A percentile compares a stretch with the other conserved stretches of the same genome.
Conservation (phyloP, 176 grass and related monocot species). For the Avena atlantica region DNA sequence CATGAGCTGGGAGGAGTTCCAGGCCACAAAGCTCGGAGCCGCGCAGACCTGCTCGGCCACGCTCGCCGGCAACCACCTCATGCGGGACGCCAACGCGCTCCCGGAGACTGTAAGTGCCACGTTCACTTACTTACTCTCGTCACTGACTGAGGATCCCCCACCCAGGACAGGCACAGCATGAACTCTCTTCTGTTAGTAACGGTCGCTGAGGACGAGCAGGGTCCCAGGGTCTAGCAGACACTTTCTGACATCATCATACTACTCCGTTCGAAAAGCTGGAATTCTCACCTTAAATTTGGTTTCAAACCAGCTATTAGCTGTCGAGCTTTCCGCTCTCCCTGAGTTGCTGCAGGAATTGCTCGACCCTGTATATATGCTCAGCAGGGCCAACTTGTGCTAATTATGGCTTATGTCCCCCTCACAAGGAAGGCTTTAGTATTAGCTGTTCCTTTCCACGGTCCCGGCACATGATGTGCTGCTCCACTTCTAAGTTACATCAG, state of each 20-base stretch:
- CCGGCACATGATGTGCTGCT: neutral
- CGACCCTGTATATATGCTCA: neutral
- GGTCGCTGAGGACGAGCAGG: neutral
- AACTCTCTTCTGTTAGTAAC: slow-evolving; percentile 6
- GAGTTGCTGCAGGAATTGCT: slow-evolving; percentile 17
- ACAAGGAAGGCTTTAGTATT: neutral
- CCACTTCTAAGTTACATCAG: neutral
- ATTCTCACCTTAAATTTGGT: neutral
- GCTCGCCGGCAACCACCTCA: slow-evolving; percentile 76
- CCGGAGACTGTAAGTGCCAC: slow-evolving; percentile 67
- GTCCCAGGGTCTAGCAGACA: neutral
- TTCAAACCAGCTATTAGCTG: neutral
- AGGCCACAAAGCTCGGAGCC: slow-evolving; percentile 67
- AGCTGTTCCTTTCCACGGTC: slow-evolving; percentile 28
- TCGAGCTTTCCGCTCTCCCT: neutral
- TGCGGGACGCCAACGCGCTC: slow-evolving; percentile 52
- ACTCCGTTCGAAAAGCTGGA: neutral
- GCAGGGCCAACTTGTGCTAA: slow-evolving; percentile 19
- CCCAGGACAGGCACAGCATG: no score
- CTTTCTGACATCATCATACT: neutral
- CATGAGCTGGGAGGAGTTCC: slow-evolving; percentile 99
- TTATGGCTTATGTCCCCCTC: neutral
- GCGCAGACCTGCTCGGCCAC: slow-evolving; percentile 97
- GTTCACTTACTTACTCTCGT: no score
- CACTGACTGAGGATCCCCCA: no score